A percentile compares a stretch with the other conserved stretches of the same genome.
phyloP scores from a whole-genome alignment of 345 rosid genomes.

The Litchi chinensis region DNA sequence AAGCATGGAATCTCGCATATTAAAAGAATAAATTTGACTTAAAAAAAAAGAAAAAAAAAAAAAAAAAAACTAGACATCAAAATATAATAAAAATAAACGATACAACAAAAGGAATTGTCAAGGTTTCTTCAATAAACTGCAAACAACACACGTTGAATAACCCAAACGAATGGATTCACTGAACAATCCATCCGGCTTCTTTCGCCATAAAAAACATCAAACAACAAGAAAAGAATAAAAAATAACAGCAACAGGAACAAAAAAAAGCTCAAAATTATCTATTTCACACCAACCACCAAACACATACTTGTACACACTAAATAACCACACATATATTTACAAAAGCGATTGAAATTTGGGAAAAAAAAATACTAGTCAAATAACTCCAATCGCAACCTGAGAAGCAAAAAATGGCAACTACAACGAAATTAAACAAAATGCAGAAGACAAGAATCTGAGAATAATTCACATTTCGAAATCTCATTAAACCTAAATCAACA shows the following conservation, averaged over 20 bases:
- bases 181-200: conserved; percentile 17
- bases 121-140: conserved; percentile 39
- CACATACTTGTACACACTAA: background rate
- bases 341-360: background rate
- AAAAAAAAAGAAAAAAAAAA: too few species aligned
- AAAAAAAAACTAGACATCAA: conserved; percentile 35
- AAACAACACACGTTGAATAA: conserved; percentile 31
- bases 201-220: conserved; percentile 20
- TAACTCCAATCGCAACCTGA: background rate
- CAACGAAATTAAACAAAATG: background rate
- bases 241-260: conserved; percentile 20
- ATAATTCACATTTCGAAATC: background rate
- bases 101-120: conserved; percentile 33
- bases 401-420: background rate
- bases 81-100: conserved; percentile 28
- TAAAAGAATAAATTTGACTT: conserved; percentile 34
- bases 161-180: conserved; percentile 29
- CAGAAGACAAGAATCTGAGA: background rate
- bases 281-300: background rate
- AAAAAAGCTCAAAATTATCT: background rate
- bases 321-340: background rate
- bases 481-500: background rate
- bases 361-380: background rate
- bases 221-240: conserved; percentile 28
- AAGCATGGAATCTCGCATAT: conserved; percentile 29